These are phyloP conservation scores for Ophiostoma piceae DNA, from an alignment of 2,329 filamentous ascomycete genomes.

Conservation along the genomic window DNA sequence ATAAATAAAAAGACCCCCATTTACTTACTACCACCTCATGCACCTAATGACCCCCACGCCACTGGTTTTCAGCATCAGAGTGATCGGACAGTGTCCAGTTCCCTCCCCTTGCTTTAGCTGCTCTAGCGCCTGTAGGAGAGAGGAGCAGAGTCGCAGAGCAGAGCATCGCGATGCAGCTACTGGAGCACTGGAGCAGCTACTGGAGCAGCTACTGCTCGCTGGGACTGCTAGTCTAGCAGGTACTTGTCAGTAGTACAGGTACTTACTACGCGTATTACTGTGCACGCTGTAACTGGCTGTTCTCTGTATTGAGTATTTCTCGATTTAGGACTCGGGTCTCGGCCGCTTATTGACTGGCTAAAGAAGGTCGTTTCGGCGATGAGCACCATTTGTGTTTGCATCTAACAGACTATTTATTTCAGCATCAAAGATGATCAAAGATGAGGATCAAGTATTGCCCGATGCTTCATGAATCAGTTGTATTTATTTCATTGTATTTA, in stretches of 20 bases:
- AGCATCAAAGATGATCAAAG: too few relatives aligned
- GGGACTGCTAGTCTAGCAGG: too few relatives aligned
- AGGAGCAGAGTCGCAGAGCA: background rate
- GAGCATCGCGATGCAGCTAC: background rate
- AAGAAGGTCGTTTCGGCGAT: slow-evolving; percentile 11
- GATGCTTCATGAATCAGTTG: too few relatives aligned
- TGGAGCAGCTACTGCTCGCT: background rate
- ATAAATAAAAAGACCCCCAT: background rate
- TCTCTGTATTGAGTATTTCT: too few relatives aligned
- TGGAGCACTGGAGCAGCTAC: background rate
- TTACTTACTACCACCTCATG: background rate
- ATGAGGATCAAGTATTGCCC: too few relatives aligned
- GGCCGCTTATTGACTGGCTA: background rate
- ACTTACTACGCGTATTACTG: background rate
- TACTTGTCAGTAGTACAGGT: background rate
- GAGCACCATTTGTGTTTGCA: background rate
- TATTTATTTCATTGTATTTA: too few relatives aligned
- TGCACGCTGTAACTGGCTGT: background rate
- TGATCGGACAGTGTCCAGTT: too few relatives aligned
- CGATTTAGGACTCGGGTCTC: background rate
- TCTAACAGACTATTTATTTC: too few relatives aligned
- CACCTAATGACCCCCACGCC: slow-evolving; percentile 12
- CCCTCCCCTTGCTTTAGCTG: background rate
- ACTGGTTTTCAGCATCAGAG: background rate
- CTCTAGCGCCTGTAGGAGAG: background rate